These are phyloP conservation scores for Zalaria obscura DNA, from an alignment of 2,329 filamentous ascomycete species.

Conservation along the genomic window DNA sequence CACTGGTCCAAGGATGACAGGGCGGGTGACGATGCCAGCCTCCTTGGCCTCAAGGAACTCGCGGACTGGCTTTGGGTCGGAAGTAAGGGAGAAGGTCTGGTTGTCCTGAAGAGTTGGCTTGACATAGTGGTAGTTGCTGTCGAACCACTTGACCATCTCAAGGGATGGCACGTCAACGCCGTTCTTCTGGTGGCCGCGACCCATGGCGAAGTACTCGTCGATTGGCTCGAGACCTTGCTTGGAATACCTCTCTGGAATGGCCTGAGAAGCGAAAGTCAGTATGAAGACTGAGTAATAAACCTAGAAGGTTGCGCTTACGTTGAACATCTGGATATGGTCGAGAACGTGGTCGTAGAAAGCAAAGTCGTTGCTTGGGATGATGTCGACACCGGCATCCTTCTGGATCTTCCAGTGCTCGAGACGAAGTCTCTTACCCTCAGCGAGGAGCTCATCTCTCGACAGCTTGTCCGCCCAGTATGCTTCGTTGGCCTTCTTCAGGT, in stretches of 20 bases:
- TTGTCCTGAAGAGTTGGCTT: constrained; percentile 96
- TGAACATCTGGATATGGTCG: constrained; percentile 95
- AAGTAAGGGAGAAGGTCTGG: constrained; percentile 84
- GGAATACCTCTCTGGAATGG: constrained; percentile 84
- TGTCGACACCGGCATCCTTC: constrained; percentile 92
- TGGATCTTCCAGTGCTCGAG: constrained; percentile 99
- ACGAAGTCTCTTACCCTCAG: constrained; percentile 93
- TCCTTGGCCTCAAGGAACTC: constrained; percentile 98
- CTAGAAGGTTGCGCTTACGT: constrained; percentile 45
- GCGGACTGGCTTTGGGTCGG: constrained; percentile 80
- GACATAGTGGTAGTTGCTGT: constrained; percentile 99
- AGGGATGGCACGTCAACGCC: constrained; percentile 72
- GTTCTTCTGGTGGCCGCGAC: constrained; percentile 92
- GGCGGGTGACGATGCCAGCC: constrained; percentile 82
- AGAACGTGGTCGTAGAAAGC: constrained; percentile 97
- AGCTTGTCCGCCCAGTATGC: constrained; percentile 95
- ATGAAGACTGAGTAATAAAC: neutral
- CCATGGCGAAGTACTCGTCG: constrained; percentile 99
- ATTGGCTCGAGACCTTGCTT: constrained; percentile 74
- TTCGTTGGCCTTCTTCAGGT: constrained; percentile 99
- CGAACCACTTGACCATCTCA: constrained; percentile 99
- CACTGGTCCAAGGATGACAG: constrained; percentile 88
- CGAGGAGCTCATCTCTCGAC: constrained; percentile 76
- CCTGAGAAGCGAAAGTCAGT: constrained; percentile 33
- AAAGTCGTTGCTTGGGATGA: constrained; percentile 99